Conservation (phyloP, 164 flowering plant genomes). For the Berberis thunbergii region DNA sequence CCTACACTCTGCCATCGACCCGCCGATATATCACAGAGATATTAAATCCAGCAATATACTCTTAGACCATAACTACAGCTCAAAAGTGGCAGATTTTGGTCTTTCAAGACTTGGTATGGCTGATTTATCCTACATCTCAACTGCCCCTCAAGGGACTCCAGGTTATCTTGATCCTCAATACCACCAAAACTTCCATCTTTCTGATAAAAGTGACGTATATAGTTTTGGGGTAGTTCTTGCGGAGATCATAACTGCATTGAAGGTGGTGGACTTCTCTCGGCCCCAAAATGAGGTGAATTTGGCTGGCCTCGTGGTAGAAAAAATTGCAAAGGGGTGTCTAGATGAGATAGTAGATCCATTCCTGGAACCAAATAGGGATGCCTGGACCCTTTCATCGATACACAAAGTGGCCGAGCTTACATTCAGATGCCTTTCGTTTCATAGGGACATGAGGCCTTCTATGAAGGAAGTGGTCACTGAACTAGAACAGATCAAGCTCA, state of each 20-base stretch:
- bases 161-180: conserved; percentile 93
- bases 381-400: conserved; percentile 38
- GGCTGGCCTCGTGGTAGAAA: conserved; percentile 53
- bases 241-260: conserved; percentile 67
- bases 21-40: conserved; percentile 78
- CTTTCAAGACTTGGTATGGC: conserved; percentile 53
- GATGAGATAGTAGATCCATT: conserved; percentile 70
- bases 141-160: conserved; percentile 85
- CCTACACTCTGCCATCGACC: conserved; percentile 59
- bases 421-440: conserved; percentile 68
- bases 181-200: conserved; percentile 74
- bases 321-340: conserved; percentile 49
- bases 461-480: conserved; percentile 76
- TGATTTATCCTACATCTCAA: conserved; percentile 65
- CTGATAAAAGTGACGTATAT: conserved; percentile 87
- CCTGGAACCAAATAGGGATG: conserved; percentile 33
- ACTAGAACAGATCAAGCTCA: conserved; percentile 42
- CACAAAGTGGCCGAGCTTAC: conserved; percentile 71
- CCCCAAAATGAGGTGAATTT: conserved; percentile 52
- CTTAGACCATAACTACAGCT: conserved; percentile 41
- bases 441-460: conserved; percentile 75
- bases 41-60: conserved; percentile 83
- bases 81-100: conserved; percentile 87
- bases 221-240: conserved; percentile 88
- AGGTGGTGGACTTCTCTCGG: conserved; percentile 60